Evolutionary conservation across 1,284 basidiomycete species (phyloP), one percentile per base, ranked within the genome.

Genomic region (Rhodotorula sp.): DNA sequence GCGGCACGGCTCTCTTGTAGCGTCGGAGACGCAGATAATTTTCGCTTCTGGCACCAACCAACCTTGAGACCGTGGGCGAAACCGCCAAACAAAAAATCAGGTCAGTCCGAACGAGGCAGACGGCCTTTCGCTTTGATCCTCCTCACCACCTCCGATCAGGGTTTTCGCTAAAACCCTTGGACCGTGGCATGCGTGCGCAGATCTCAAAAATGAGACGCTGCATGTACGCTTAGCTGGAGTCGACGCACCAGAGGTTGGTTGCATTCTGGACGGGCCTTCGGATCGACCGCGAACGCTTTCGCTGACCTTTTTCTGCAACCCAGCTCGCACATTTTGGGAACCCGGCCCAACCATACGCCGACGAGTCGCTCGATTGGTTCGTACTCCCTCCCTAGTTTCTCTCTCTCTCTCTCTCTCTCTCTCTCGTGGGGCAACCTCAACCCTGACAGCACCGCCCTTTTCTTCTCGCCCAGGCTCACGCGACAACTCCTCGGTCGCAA

Each of bases 21-120:
- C 54, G 54, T 55, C 54, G 54, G 54, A 28, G 54, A 55, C 14
- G 54, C 54, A 18, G 54, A 55, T 28, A 55, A 55, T 28, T 55
- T 55, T 55, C 54, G 54, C 26, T 55, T 55, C n/a, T 55, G 54
- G 54, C 54, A 55, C n/a, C 54, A 28, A 26, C 54, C 54, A 16
- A 55, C 54, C 2, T 18, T 55, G 54, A n/a, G 54, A 55, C 54
- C 54, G n/a, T 55, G 54, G 54, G 54, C 54, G 54, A 26, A 28
- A 31, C 54, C 54, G 54, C 54, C 54, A 16, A 55, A n/a, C 26
- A 55, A 55, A 16, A 26, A 26, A 31, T n/a, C 54, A 31, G 54
- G 54, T 55, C 26, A 10, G 54, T 26, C 16, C 54, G 21, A 1
- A 23, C 12, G n/a, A 14, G 50, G 28, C 54, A 16, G 26, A 15